Percentiles rank a stretch among this genome's conserved stretches.
Evolutionary conservation across 1,284 basidiomycete species (phyloP).

Genomic region (Apiotrichum veenhuisii): DNA sequence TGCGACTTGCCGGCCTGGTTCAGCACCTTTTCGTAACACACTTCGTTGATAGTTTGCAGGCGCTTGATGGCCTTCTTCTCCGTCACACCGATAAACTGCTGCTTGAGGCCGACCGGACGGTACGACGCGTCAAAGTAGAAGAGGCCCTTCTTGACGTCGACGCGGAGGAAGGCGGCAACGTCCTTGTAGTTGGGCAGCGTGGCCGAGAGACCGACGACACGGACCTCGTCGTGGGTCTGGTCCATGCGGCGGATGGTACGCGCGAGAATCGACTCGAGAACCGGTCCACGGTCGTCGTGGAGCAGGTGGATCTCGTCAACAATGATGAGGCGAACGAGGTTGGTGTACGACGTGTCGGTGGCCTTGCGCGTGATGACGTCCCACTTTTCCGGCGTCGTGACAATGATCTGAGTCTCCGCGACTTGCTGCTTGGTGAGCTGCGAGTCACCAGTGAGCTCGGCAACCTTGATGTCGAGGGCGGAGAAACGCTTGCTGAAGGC

Average conservation of each 20-base stretch:
- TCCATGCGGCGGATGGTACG: slow-evolving; percentile 93
- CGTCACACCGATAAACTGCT: slow-evolving; percentile 95
- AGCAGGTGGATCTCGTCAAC: slow-evolving; percentile 98
- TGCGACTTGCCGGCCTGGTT: slow-evolving; percentile 78
- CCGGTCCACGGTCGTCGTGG: slow-evolving; percentile 97
- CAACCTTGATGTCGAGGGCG: slow-evolving; percentile 79
- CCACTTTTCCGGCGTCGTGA: slow-evolving; percentile 99
- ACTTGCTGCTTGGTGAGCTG: slow-evolving; percentile 99
- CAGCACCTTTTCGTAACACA: slow-evolving; percentile 97
- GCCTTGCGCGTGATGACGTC: slow-evolving; percentile 98
- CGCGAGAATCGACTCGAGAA: slow-evolving; percentile 87
- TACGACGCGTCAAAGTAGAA: slow-evolving; percentile 97
- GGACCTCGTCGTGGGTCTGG: slow-evolving; percentile 86
- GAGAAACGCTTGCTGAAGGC: slow-evolving; percentile 83
- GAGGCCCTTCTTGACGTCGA: slow-evolving; percentile 84
- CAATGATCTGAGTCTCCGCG: slow-evolving; percentile 94
- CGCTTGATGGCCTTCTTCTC: slow-evolving; percentile 99
- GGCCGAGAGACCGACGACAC: slow-evolving; percentile 91
- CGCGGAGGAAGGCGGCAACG: slow-evolving; percentile 96
- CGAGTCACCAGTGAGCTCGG: slow-evolving; percentile 93
- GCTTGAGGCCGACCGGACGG: slow-evolving; percentile 90
- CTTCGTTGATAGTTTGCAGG: slow-evolving; percentile 97
- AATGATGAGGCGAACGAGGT: slow-evolving; percentile 92
- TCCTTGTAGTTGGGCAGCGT: slow-evolving; percentile 98
- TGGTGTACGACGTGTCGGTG: slow-evolving; percentile 95